Percentiles rank a stretch among this genome's conserved stretches.
Evolutionary conservation across 345 rosid species (phyloP).

Genomic region (Lumnitzera littorea): DNA sequence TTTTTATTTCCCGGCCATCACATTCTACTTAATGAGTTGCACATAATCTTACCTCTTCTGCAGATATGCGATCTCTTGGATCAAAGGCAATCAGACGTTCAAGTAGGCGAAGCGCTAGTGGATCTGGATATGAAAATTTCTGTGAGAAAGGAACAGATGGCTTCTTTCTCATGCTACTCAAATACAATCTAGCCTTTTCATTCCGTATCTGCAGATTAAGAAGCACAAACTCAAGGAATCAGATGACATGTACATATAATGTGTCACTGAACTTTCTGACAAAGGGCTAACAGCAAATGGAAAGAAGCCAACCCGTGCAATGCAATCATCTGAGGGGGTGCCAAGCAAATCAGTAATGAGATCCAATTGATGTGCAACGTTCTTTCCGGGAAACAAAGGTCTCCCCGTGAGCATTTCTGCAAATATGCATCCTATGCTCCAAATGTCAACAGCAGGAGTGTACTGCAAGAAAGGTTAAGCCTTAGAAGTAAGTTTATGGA

Average conservation of each 20-base stretch:
- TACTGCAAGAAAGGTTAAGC: conserved; percentile 49
- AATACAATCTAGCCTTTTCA: conserved; percentile 89
- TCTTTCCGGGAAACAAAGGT: conserved; percentile 94
- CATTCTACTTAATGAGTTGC: too few species aligned
- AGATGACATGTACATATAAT: conserved; percentile 14
- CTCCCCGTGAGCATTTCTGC: conserved; percentile 88
- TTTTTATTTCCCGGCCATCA: too few species aligned
- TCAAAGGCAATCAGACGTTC: conserved; percentile 88
- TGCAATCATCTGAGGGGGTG: conserved; percentile 66
- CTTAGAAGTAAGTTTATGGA: not conserved
- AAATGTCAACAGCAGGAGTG: conserved; percentile 96
- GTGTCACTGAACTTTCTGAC: not conserved
- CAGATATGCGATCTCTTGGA: conserved; percentile 91
- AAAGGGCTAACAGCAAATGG: conserved; percentile 1
- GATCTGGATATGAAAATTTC: conserved; percentile 62
- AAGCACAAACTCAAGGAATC: conserved; percentile 47
- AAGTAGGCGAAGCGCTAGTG: conserved; percentile 67
- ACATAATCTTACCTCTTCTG: conserved; percentile 63
- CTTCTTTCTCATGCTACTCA: conserved; percentile 75
- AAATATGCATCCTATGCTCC: conserved; percentile 99
- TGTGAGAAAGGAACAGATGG: conserved; percentile 46
- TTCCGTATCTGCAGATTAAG: conserved; percentile 64
- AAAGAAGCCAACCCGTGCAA: conserved; percentile 66
- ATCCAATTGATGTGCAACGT: conserved; percentile 86
- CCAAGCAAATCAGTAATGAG: conserved; percentile 96